Evolutionary conservation across 1,284 basidiomycete genomes (phyloP).

Genomic region (Trametes hirsuta): DNA sequence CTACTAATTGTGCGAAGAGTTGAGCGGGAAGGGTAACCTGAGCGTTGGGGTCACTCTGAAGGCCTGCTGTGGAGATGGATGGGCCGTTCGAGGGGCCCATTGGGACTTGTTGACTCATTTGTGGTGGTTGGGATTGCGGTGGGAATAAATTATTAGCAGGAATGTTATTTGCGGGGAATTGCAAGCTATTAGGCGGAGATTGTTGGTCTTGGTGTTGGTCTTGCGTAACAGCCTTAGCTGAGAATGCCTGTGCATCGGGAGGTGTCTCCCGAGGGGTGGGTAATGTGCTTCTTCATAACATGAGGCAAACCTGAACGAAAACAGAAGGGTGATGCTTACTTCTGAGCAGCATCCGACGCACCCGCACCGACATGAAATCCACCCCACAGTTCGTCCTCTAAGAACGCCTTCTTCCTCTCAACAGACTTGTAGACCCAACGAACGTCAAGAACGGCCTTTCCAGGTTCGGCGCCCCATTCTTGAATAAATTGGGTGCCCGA

Average conservation of each 20-base stretch:
- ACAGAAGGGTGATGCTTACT: constrained; percentile 14
- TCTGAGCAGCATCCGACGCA: constrained; percentile 3
- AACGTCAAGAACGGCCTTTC: constrained; percentile 50
- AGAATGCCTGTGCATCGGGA: constrained; percentile 32
- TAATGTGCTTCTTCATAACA: constrained; percentile 42
- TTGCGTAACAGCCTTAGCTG: constrained; percentile 9
- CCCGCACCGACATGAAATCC: constrained; percentile 38
- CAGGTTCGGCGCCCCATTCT: constrained; percentile 53
- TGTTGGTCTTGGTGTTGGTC: constrained; percentile 9
- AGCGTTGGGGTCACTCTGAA: constrained; percentile 11
- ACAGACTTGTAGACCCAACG: constrained; percentile 23
- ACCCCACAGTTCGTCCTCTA: constrained; percentile 58
- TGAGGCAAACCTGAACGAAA: constrained; percentile 4
- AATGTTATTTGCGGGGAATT: neutral
- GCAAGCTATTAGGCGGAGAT: neutral
- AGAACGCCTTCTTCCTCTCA: constrained; percentile 43
- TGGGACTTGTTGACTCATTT: constrained; percentile 1
- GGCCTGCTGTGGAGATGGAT: constrained; percentile 4
- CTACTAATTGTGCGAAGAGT: constrained; percentile 8
- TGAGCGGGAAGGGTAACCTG: constrained; percentile 13
- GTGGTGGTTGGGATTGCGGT: constrained; percentile 4
- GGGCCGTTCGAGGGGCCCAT: neutral
- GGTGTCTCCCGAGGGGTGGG: constrained; percentile 66
- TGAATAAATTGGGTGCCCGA: constrained; percentile 56
- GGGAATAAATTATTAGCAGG: neutral